Percentiles rank a stretch among this genome's conserved stretches.
Evolutionary conservation across 2,329 filamentous ascomycete genomes (phyloP).

Genomic region (Pyrenophora tritici-repentis): DNA sequence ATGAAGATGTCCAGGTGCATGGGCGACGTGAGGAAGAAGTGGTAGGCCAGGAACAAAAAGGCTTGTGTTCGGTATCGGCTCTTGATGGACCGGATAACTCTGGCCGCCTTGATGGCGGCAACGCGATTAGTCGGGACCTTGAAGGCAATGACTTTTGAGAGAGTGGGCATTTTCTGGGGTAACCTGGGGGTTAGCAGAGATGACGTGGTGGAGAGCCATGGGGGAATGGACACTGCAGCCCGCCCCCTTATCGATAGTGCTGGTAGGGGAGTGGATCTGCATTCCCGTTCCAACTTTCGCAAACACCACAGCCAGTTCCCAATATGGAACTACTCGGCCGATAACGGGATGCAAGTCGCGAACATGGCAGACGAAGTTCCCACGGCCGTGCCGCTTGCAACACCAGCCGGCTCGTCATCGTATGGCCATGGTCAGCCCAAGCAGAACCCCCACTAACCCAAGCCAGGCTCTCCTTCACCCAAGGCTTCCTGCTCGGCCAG

Average conservation of each 20-base stretch:
- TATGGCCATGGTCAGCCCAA: constrained; percentile 4
- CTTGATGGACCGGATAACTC: constrained; percentile 36
- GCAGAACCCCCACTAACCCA: constrained; percentile 28
- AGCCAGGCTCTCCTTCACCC: constrained; percentile 81
- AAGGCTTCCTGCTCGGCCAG: constrained; percentile 91
- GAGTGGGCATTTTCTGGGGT: constrained; percentile 19
- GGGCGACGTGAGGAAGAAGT: constrained; percentile 41
- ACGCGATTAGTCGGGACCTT: constrained; percentile 19
- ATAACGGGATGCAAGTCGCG: constrained; percentile 11
- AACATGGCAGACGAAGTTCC: constrained; percentile 24
- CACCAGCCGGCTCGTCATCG: constrained; percentile 26
- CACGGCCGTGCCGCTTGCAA: constrained; percentile 22
- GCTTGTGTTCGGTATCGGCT: constrained; percentile 38
- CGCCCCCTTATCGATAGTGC: constrained; percentile 9
- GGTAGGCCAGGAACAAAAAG: constrained; percentile 40
- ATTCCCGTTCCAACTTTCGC: not conserved
- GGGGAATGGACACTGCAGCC: constrained; percentile 10
- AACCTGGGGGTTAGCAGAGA: constrained; percentile 4
- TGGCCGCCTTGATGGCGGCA: constrained; percentile 27
- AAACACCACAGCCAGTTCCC: constrained; percentile 5
- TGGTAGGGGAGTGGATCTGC: constrained; percentile 7
- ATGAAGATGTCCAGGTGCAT: constrained; percentile 41
- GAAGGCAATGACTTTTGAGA: constrained; percentile 22
- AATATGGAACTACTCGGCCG: constrained; percentile 5
- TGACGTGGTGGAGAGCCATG: not conserved